Evolutionary conservation across 2,329 filamentous ascomycete species (phyloP).

Genomic region (Penicillium freii): DNA sequence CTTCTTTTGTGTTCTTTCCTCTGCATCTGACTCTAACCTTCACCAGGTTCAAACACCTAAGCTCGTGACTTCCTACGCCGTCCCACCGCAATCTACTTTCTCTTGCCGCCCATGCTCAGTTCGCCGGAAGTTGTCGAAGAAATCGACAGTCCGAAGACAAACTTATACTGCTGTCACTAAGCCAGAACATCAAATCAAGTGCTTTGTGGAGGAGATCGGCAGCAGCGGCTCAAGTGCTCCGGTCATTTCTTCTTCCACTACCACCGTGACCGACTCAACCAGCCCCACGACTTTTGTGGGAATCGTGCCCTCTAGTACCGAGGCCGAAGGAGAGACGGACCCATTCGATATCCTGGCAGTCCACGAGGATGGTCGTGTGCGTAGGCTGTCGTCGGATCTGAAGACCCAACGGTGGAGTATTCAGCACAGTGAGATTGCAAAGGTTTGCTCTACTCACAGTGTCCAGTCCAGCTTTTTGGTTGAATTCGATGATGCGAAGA

Average conservation of each 20-base stretch:
- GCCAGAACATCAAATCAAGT: slow-evolving; percentile 52
- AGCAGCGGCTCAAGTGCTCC: slow-evolving; percentile 32
- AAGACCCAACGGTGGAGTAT: slow-evolving; percentile 42
- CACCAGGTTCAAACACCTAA: slow-evolving; percentile 59
- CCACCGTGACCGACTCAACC: slow-evolving; percentile 37
- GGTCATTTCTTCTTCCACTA: slow-evolving; percentile 41
- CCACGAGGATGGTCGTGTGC: slow-evolving; percentile 45
- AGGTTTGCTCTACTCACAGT: slow-evolving; percentile 27
- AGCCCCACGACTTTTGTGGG: slow-evolving; percentile 42
- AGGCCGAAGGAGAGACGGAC: slow-evolving; percentile 27
- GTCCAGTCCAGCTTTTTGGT: slow-evolving; percentile 40
- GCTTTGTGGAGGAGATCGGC: slow-evolving; percentile 52
- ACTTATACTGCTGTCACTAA: slow-evolving; percentile 56
- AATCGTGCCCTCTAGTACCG: slow-evolving; percentile 33
- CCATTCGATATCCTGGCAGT: slow-evolving; percentile 43
- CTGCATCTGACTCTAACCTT: slow-evolving; percentile 13
- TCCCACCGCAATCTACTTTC: slow-evolving; percentile 60
- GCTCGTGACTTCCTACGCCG: slow-evolving; percentile 59
- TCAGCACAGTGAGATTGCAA: slow-evolving; percentile 34
- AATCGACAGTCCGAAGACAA: slow-evolving; percentile 49
- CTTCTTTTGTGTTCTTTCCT: background rate
- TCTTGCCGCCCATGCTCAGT: slow-evolving; percentile 59
- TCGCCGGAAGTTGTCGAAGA: slow-evolving; percentile 50
- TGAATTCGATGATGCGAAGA: slow-evolving; percentile 43
- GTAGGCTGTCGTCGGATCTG: slow-evolving; percentile 42